Conservation (phyloP, 768 basidiomycete species). For the Cystofilobasidium bisporidii region DNA sequence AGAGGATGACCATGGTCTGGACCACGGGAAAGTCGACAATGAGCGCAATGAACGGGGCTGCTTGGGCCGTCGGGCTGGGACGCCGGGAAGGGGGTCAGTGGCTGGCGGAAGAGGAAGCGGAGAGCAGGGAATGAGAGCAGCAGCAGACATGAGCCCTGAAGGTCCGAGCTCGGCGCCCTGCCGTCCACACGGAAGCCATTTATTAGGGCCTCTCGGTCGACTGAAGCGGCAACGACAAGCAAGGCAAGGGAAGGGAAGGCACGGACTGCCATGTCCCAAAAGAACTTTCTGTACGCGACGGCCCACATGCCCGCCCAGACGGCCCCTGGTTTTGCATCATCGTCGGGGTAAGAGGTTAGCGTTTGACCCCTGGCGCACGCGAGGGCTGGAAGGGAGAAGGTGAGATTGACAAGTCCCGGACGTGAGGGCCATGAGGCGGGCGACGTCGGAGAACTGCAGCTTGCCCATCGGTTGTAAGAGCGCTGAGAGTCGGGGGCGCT, state of each 20-base stretch:
- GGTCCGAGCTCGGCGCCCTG: conserved; percentile 53
- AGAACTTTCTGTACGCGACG: conserved; percentile 81
- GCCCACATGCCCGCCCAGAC: conserved; percentile 76
- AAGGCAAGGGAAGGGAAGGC: no score
- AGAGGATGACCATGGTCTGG: conserved; percentile 56
- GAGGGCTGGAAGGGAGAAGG: no score
- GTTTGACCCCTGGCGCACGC: no score
- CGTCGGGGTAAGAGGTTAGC: no score
- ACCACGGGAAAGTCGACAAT: conserved; percentile 71
- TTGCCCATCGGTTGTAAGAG: conserved; percentile 37
- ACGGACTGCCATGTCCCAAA: conserved; percentile 70
- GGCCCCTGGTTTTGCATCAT: conserved; percentile 50
- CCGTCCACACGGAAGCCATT: neutral
- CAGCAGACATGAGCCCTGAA: conserved; percentile 36
- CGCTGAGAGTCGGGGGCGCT: no score
- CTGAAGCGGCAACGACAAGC: neutral
- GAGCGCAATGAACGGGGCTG: conserved; percentile 56
- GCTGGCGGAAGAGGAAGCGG: neutral
- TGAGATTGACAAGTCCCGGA: conserved; percentile 35
- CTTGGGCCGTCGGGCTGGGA: conserved; percentile 52
- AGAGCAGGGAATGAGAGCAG: neutral
- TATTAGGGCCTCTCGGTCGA: neutral
- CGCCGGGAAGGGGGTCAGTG: neutral
- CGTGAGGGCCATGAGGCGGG: conserved; percentile 34
- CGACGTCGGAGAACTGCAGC: conserved; percentile 34